Conservation (phyloP, 192 early-diverging fungal species). For the Gaertneriomyces sp. region DNA sequence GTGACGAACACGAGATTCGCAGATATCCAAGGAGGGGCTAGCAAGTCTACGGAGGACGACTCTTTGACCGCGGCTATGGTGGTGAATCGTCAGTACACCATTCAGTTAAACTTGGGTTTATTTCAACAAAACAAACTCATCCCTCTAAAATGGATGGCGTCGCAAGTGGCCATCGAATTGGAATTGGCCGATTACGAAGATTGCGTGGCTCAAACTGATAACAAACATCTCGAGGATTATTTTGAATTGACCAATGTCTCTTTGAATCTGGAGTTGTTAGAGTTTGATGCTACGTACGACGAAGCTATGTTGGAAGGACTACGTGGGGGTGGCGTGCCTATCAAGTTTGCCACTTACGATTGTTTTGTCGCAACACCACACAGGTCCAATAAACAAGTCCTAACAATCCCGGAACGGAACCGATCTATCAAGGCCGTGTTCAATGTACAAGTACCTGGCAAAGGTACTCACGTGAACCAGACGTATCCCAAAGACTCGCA, state of each 20-base stretch:
- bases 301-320: neutral
- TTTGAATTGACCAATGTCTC: neutral
- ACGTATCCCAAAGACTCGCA: neutral
- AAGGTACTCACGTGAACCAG: neutral
- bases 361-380: neutral
- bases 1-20: neutral
- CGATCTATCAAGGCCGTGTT: slow-evolving; percentile 4
- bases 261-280: neutral
- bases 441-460: neutral
- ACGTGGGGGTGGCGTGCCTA: neutral
- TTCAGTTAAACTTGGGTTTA: neutral
- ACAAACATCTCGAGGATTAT: neutral
- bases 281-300: slow-evolving; percentile 1
- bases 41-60: neutral
- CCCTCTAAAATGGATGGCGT: slow-evolving; percentile 5
- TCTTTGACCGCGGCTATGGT: neutral
- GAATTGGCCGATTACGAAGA: neutral
- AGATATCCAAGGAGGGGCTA: neutral
- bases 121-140: neutral
- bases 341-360: neutral
- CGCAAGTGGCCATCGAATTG: slow-evolving; percentile 4
- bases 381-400: neutral
- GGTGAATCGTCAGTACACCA: neutral
- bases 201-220: neutral
- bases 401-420: neutral